Base-by-base conservation (phyloP, 495 filamentous ascomycete genomes). In the Ramalina peruviana region DNA sequence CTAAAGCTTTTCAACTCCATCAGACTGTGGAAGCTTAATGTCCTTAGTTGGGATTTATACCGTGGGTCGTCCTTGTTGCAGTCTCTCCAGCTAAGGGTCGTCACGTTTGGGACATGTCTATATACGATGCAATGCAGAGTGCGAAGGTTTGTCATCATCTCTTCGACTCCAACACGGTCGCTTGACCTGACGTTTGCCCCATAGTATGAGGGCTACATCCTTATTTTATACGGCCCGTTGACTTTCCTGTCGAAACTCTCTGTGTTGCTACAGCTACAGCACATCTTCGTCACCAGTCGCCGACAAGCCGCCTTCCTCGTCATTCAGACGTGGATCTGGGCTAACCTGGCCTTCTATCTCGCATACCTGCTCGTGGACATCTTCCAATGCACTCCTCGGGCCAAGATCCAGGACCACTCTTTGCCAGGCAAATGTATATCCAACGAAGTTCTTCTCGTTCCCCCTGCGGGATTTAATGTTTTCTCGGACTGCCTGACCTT, bases 401-500 rank as follows among this genome's bases (percentile, higher is more conserved):
- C 25, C 12, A 53, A 53, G 39, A 40, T 44, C 56, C 78, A 70
- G 72, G 57, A 74, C 40, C 54, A 54, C 0, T 60, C 60, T 5
- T 49, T 73, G 26, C 53, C 43, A 4, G 74, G 73, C 4, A 57
- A 56, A 27, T 80, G 75, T 48, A 67, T 75, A 37, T 62, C 75
- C 54, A 68, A 64, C 13, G 63, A 67, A 25, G 54, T 69, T 6
- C 63, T 74, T 4, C 76, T 70, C 46, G 62, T 70, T 4, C 55
- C 59, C 10, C 71, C 70, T 2, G 66, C 73, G 1, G 65, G 60
- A 1, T 56, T 78, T 42, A 76, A 73, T 43, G 69, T 78, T 21
- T 50, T 73, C 3, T 75, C 68, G 0, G 74, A 79, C 54, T 39
- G 76, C 11, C 50, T 74, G 42, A 67, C 75, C 38, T 60, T 76